Conservation (phyloP, 129 eudicot species). For the Helianthus tuberosus region DNA sequence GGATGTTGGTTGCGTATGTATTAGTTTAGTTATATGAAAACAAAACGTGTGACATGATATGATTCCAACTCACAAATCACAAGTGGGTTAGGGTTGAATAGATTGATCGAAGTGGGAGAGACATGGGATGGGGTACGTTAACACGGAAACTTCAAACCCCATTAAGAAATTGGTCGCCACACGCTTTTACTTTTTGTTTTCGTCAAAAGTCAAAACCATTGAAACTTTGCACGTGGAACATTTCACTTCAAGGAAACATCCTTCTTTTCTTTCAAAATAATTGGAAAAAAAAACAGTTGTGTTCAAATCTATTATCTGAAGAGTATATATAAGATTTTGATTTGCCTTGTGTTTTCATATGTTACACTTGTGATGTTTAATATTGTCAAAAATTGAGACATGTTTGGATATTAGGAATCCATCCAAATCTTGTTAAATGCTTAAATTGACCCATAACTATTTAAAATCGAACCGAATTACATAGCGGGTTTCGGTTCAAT, state of each 20-base stretch:
- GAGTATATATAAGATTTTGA: neutral
- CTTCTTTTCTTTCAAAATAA: neutral
- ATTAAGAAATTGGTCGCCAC: constrained; percentile 27
- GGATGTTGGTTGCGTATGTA: constrained; percentile 15
- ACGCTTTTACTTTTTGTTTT: constrained; percentile 23
- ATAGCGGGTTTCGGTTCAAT: too few species aligned
- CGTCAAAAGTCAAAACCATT: constrained; percentile 39
- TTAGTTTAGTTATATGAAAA: constrained; percentile 4
- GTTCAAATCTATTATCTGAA: neutral
- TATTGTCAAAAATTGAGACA: neutral
- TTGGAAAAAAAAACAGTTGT: neutral
- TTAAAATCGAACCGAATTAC: too few species aligned
- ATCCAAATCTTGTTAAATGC: neutral
- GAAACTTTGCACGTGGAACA: constrained; percentile 40
- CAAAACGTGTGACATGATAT: constrained; percentile 28
- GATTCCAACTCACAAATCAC: constrained; percentile 23
- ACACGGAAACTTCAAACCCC: constrained; percentile 30
- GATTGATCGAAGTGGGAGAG: constrained; percentile 25
- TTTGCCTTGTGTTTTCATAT: neutral
- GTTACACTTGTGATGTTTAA: neutral
- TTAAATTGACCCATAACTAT: neutral
- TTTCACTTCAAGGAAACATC: constrained; percentile 11
- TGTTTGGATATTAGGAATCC: neutral
- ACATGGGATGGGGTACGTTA: constrained; percentile 19
- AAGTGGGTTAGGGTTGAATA: constrained; percentile 15